Percentiles rank a stretch among this genome's conserved stretches.
Evolutionary conservation across 2,329 filamentous ascomycete species (phyloP).

Genomic region (Nemania diffusa): DNA sequence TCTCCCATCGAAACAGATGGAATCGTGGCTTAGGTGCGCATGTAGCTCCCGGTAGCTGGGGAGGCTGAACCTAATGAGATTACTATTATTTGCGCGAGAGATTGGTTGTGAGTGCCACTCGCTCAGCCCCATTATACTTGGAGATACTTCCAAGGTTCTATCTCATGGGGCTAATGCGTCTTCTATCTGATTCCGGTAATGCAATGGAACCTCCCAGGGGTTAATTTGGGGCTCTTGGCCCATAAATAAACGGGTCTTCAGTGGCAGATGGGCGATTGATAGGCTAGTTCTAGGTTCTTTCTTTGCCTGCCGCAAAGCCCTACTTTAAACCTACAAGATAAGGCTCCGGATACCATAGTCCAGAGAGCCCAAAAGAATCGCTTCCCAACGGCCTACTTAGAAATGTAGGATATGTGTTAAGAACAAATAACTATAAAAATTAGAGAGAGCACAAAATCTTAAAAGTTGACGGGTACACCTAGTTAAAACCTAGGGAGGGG

Average conservation of each 20-base stretch:
- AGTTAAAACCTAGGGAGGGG: no score
- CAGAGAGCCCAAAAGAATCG: no score
- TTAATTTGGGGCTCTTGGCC: conserved; percentile 3
- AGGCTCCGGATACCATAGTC: no score
- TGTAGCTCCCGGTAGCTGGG: conserved; percentile 40
- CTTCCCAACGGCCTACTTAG: no score
- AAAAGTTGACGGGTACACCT: no score
- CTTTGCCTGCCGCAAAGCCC: background rate
- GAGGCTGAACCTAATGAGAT: conserved; percentile 32
- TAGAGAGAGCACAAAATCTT: no score
- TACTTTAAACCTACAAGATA: background rate
- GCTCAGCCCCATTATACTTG: conserved; percentile 43
- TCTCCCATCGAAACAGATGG: conserved; percentile 50
- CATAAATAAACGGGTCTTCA: conserved; percentile 20
- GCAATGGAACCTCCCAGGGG: conserved; percentile 31
- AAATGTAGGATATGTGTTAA: no score
- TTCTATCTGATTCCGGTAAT: conserved; percentile 35
- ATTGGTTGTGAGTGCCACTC: conserved; percentile 3
- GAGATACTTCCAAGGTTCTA: conserved; percentile 30
- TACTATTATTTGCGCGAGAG: background rate
- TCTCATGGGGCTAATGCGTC: conserved; percentile 15
- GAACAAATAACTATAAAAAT: no score
- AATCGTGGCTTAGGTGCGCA: conserved; percentile 47
- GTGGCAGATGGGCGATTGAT: conserved; percentile 25
- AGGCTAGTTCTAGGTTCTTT: background rate